phyloP scores from a whole-genome alignment of 2,329 filamentous ascomycete genomes.

The Graphium sp. region DNA sequence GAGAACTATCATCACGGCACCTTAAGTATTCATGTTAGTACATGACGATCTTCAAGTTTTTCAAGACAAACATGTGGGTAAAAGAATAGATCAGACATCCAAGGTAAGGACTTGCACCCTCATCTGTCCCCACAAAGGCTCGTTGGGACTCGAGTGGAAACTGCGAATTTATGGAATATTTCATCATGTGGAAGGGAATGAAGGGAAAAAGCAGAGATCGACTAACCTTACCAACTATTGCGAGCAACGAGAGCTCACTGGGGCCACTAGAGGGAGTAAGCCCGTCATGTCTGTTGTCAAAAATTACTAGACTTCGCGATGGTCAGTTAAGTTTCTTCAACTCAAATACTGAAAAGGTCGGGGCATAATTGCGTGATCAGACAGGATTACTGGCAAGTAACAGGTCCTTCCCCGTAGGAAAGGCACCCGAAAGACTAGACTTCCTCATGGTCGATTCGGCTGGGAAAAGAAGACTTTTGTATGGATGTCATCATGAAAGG shows the following conservation, averaged over 20 bases:
- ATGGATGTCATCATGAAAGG: constrained; percentile 63
- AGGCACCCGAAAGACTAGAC: constrained; percentile 48
- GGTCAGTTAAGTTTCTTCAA: no score
- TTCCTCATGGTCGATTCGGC: constrained; percentile 81
- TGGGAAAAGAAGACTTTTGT: constrained; percentile 74
- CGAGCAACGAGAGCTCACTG: no score
- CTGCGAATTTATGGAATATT: constrained; percentile 70
- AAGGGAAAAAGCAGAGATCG: constrained; percentile 2
- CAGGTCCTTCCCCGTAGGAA: constrained; percentile 38
- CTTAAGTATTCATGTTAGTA: no score
- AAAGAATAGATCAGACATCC: constrained; percentile 47
- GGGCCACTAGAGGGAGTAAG: no score
- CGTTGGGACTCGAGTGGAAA: constrained; percentile 67
- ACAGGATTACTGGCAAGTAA: constrained; percentile 87
- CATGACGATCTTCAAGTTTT: no score
- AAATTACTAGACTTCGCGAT: no score
- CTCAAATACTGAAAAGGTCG: constrained; percentile 4
- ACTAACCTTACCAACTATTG: constrained; percentile 18
- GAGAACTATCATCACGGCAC: no score
- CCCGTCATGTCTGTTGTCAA: no score
- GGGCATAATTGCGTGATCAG: constrained; percentile 31
- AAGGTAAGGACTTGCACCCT: constrained; percentile 54
- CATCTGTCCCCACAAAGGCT: constrained; percentile 55
- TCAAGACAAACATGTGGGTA: no score
- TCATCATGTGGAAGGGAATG: constrained; percentile 39